Evolutionary conservation across 345 rosid species (phyloP).

Genomic region (Mallotus nudiflorus): DNA sequence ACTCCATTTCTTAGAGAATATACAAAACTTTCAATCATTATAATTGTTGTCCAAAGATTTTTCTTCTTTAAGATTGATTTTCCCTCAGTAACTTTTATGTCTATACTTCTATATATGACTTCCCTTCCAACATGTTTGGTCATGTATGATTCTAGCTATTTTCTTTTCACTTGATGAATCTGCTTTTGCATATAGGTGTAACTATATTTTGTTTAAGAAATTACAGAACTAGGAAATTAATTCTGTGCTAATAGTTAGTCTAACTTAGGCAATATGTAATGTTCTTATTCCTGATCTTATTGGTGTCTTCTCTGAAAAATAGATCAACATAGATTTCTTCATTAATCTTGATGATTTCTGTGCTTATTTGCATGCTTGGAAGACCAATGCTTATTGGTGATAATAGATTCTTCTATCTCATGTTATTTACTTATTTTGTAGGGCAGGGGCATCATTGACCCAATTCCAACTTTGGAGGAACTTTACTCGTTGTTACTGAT

Average conservation of each 20-base stretch:
- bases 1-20: not conserved
- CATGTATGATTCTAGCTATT: not conserved
- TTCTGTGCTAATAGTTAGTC: not conserved
- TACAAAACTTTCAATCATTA: not conserved
- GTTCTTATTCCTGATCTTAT: not conserved
- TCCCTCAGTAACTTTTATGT: too few species aligned
- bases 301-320: not conserved
- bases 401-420: slow-evolving; percentile 9
- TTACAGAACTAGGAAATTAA: not conserved
- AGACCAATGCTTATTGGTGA: not conserved
- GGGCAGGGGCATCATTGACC: slow-evolving; percentile 88
- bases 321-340: not conserved
- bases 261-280: not conserved
- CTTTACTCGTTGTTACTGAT: slow-evolving; percentile 80
- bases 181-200: too few species aligned
- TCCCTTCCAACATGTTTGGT: not conserved
- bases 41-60: slow-evolving; percentile 1
- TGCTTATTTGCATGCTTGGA: not conserved
- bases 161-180: too few species aligned
- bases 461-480: slow-evolving; percentile 84
- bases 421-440: slow-evolving; percentile 38
- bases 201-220: not conserved
- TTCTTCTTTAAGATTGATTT: not conserved
- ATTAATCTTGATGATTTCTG: not conserved
- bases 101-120: not conserved